A percentile compares a stretch with the other conserved stretches of the same genome.
phyloP scores from a whole-genome alignment of 2,329 filamentous ascomycete species.

The Ceratocystis harringtonii region DNA sequence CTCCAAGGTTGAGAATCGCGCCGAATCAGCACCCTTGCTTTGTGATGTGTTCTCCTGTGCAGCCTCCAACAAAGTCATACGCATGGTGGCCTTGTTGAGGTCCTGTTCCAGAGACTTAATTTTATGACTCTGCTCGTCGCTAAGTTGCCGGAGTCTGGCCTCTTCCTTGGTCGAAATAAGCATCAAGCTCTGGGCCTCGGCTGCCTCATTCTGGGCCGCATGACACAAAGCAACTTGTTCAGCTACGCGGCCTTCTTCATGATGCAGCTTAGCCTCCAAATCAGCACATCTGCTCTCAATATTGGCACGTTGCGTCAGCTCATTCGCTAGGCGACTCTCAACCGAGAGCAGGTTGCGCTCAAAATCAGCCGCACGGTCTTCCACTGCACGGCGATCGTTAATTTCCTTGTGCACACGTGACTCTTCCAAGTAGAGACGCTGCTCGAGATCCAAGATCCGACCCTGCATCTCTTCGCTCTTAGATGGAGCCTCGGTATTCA shows the following conservation, averaged over 20 bases:
- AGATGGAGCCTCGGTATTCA: constrained; percentile 34
- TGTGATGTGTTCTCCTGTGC: constrained; percentile 45
- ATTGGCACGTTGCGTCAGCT: constrained; percentile 45
- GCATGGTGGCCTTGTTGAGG: constrained; percentile 41
- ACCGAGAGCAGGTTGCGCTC: constrained; percentile 40
- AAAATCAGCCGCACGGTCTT: constrained; percentile 39
- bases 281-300: constrained; percentile 49
- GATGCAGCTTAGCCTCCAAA: constrained; percentile 51
- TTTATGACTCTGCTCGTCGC: constrained; percentile 55
- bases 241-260: constrained; percentile 49
- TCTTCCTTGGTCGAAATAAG: constrained; percentile 59
- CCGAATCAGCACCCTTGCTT: constrained; percentile 39
- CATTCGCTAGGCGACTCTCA: constrained; percentile 44
- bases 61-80: constrained; percentile 51
- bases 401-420: constrained; percentile 35
- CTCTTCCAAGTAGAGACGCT: constrained; percentile 36
- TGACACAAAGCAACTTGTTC: constrained; percentile 48
- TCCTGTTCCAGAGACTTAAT: constrained; percentile 45
- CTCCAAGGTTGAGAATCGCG: constrained; percentile 36
- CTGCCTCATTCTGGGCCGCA: constrained; percentile 54
- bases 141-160: constrained; percentile 46
- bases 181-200: constrained; percentile 56
- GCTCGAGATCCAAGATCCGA: constrained; percentile 45
- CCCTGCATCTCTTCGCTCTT: constrained; percentile 44
- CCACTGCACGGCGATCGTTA: constrained; percentile 34